A percentile compares a stretch with the other conserved stretches of the same genome.
Evolutionary conservation across 352 stramenopile genomes (phyloP).

Genomic region (Globisporangium irregulare): DNA sequence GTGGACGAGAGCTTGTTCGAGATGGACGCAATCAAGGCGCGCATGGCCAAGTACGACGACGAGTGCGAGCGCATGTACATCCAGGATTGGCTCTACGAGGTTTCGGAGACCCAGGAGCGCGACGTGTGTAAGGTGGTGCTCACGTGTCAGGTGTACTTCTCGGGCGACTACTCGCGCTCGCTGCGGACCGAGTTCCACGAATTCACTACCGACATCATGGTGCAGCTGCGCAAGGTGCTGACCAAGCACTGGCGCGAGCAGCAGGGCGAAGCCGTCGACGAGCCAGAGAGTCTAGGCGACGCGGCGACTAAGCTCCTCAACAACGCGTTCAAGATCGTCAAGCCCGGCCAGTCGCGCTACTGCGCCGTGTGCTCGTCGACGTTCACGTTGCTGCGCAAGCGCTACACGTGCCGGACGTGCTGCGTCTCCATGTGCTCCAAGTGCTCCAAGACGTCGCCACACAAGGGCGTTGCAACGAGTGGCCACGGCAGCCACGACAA

Average conservation of each 20-base stretch:
- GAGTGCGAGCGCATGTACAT: constrained; percentile 53
- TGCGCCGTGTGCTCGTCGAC: constrained; percentile 55
- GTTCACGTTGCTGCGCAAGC: constrained; percentile 66
- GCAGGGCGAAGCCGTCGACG: constrained; percentile 14
- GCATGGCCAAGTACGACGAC: constrained; percentile 41
- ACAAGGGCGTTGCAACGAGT: background rate
- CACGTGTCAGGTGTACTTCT: constrained; percentile 57
- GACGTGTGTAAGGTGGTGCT: constrained; percentile 68
- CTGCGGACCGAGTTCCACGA: constrained; percentile 55
- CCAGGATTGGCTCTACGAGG: constrained; percentile 69
- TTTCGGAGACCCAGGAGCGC: constrained; percentile 53
- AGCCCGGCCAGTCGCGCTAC: constrained; percentile 26
- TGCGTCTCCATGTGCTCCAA: constrained; percentile 49
- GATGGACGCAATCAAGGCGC: constrained; percentile 37
- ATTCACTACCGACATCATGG: constrained; percentile 54
- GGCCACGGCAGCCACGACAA: constrained; percentile 7
- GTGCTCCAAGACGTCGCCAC: constrained; percentile 33
- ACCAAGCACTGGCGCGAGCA: constrained; percentile 56
- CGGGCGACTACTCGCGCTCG: constrained; percentile 26
- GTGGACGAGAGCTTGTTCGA: constrained; percentile 55
- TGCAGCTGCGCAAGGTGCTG: constrained; percentile 49
- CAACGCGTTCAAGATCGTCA: constrained; percentile 18
- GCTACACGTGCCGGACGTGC: constrained; percentile 54
- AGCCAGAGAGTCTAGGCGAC: constrained; percentile 14
- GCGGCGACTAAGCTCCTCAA: constrained; percentile 26